Evolutionary conservation across 2,329 filamentous ascomycete genomes (phyloP), one percentile per base, ranked within the genome.

Genomic region (Hirsutella thompsonii): DNA sequence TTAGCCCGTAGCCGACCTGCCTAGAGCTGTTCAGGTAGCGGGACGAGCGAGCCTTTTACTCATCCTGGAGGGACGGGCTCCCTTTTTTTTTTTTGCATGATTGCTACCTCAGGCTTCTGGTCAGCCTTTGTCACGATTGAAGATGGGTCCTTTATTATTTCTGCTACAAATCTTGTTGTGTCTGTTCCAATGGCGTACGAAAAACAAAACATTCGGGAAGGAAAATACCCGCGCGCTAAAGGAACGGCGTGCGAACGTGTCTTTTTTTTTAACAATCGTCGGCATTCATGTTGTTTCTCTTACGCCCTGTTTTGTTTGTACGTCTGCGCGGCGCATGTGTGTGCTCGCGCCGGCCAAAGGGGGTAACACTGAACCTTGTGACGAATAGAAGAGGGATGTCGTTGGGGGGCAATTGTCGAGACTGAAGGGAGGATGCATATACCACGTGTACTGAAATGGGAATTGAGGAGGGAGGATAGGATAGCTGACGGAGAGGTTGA

Each of bases 81-180:
- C 32, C 21, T n/a, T 37, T 28, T 26, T 23, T 16, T 11, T 8
- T n/a, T 21, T 37, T 28, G 5, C 23, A 20, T 23, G 23, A 19
- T 14, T 5, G 14, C 35, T 36, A 11, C 2, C 13, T 13, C 9
- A 8, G 19, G 19, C 35, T 23, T 10, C 20, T 21, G 35, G 19
- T 8, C 20, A 21, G 19, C 35, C 35, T 3, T n/a, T 20, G 8
- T 36, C 20, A 23, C 35, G 35, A 36, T 10, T 20, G 35, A 23
- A 16, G 11, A 18, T 16, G 20, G 19, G 32, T 38, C 39, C 28
- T 42, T 42, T 44, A 47, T 43, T 41, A 39, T 37, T 38, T 41
- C 42, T 45, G 21, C 43, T n/a, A n/a, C n/a, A n/a, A n/a, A n/a
- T n/a, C n/a, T 42, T 44, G 47, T 43, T 41, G 39, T 37, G 37